Evolutionary conservation across 2,329 filamentous ascomycete genomes (phyloP).

Genomic region (Colletotrichum plurivorum): DNA sequence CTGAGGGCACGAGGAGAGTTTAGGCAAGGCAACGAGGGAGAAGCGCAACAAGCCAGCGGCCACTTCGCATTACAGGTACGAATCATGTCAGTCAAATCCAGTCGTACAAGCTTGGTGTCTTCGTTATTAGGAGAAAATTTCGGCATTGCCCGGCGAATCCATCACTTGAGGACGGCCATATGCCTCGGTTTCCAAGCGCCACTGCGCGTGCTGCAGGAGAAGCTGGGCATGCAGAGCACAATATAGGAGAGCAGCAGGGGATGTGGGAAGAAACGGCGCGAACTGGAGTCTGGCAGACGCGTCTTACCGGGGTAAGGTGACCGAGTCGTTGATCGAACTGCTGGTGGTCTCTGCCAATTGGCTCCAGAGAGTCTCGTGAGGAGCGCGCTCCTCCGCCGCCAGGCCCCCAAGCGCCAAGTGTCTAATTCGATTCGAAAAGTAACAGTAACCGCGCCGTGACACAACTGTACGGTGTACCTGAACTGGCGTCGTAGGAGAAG

Average conservation of each 20-base stretch:
- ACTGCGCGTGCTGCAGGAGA: conserved; percentile 9
- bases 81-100: conserved; percentile 17
- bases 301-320: conserved; percentile 37
- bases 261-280: conserved; percentile 8
- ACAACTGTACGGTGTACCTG: conserved; percentile 10
- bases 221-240: conserved; percentile 9
- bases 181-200: conserved; percentile 22
- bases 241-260: conserved; percentile 1
- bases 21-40: conserved; percentile 15
- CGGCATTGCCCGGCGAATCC: conserved; percentile 26
- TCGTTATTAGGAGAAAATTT: conserved; percentile 25
- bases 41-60: conserved; percentile 16
- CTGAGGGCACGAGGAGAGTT: conserved; percentile 10
- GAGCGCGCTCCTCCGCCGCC: conserved; percentile 15
- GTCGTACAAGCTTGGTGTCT: conserved; percentile 10
- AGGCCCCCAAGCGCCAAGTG: conserved; percentile 21
- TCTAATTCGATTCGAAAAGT: conserved; percentile 10
- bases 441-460: not conserved
- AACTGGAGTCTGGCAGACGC: conserved; percentile 12
- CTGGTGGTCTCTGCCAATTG: conserved; percentile 6
- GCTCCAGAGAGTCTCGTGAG: conserved; percentile 21
- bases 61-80: conserved; percentile 7
- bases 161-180: conserved; percentile 34
- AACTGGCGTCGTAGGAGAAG: conserved; percentile 24
- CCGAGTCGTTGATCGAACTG: not conserved